Evolutionary conservation across 2,329 filamentous ascomycete species (phyloP), one percentile per base, ranked within the genome.

Genomic region (Colletotrichum endophyticum): DNA sequence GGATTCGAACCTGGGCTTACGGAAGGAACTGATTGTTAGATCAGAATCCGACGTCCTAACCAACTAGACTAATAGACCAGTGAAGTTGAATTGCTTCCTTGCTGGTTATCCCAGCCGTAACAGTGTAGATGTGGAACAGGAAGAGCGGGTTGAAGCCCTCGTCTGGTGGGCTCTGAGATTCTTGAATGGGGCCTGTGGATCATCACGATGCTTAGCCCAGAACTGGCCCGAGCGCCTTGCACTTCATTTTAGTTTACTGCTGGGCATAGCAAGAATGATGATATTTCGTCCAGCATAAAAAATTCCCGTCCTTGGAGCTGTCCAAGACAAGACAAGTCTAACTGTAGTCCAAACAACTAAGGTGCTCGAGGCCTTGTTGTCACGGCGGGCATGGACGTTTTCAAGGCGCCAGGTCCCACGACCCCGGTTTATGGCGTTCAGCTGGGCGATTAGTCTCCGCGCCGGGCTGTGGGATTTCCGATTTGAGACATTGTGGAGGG

Each of bases 11-110:
- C 67, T 71, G 59, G 72, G 59, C 67, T 32, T 71, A 74, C 72
- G 59, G 72, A 71, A 74, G 44, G 32, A 39, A 49, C 61, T 66
- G 57, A 59, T 11, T 8, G 1, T 15, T 1, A 22, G 36, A 59
- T 74, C 67, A 74, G 72, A 74, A 66, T 71, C 67, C 72, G 67
- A 71, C 67, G 72, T 74, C 67, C 72, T 71, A 71, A 74, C 59
- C 72, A 74, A 71, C 72, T 74, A 74, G 72, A 74, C 44, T 66
- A 71, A 74, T 71, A 74, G 67, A 71, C 67, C 67, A 13, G 2
- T n/a, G 5, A 0, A 39, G 8, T 32, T n/a, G 19, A 13, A 13
- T 62, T 34, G 2, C 13, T n/a, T 28, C 7, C 22, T 63, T 27
- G 19, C 2, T 44, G 1, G 2, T 0, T 1, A 5, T 1, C 2